These are phyloP conservation scores for Exophiala lecanii-corni DNA, from an alignment of 2,329 filamentous ascomycete genomes.

Conservation along the genomic window DNA sequence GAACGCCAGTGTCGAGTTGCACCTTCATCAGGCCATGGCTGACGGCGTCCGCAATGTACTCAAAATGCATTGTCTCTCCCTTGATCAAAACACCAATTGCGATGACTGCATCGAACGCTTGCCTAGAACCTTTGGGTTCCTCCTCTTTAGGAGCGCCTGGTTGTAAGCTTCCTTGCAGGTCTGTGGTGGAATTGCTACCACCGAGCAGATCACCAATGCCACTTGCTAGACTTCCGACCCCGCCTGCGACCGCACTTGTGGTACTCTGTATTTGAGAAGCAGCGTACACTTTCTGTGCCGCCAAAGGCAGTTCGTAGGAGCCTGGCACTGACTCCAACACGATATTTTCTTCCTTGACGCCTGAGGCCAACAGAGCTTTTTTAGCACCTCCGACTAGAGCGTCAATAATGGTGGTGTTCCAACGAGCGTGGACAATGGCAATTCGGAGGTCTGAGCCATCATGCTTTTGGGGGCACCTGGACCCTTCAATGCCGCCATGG, in stretches of 20 bases:
- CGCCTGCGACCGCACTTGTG: slow-evolving; percentile 23
- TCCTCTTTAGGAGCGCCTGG: slow-evolving; percentile 34
- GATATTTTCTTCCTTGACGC: slow-evolving; percentile 85
- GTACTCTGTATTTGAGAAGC: slow-evolving; percentile 81
- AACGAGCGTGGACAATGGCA: slow-evolving; percentile 91
- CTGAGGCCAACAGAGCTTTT: slow-evolving; percentile 69
- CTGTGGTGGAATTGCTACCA: slow-evolving; percentile 58
- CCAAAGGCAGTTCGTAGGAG: slow-evolving; percentile 89
- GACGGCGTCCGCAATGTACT: slow-evolving; percentile 92
- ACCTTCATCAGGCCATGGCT: slow-evolving; percentile 92
- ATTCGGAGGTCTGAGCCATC: slow-evolving; percentile 73
- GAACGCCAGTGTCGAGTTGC: slow-evolving; percentile 81
- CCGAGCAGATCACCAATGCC: slow-evolving; percentile 73
- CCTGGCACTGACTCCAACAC: slow-evolving; percentile 85
- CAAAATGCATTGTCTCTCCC: slow-evolving; percentile 98
- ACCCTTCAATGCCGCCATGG: slow-evolving; percentile 57
- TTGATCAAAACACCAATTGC: slow-evolving; percentile 96
- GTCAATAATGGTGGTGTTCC: slow-evolving; percentile 86
- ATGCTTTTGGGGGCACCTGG: slow-evolving; percentile 55
- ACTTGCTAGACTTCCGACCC: slow-evolving; percentile 49
- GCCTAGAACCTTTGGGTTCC: slow-evolving; percentile 29
- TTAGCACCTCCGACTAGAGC: slow-evolving; percentile 76
- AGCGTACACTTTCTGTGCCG: slow-evolving; percentile 80
- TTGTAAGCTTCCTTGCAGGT: slow-evolving; percentile 48
- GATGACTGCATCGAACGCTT: slow-evolving; percentile 83